phyloP scores from a whole-genome alignment of 2,329 filamentous ascomycete species.

The Talaromyces funiculosus region DNA sequence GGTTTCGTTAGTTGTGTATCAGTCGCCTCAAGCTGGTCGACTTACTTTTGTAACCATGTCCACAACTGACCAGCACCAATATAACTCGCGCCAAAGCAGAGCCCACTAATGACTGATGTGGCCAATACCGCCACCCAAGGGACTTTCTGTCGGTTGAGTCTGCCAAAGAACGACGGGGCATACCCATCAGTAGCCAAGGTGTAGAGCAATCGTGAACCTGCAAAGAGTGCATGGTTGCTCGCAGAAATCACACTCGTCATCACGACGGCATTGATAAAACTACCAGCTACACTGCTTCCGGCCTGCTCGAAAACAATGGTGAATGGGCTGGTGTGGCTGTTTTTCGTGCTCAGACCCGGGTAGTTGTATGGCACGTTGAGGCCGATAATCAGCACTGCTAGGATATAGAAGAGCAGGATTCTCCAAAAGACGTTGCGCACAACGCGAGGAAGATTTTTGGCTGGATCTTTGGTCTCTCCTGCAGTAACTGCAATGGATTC shows the following conservation, averaged over 20 bases:
- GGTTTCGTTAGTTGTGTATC: conserved; percentile 3
- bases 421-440: conserved; percentile 63
- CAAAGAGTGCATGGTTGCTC: conserved; percentile 56
- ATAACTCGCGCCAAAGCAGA: conserved; percentile 61
- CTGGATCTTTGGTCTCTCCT: conserved; percentile 59
- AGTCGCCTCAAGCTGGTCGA: neutral
- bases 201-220: conserved; percentile 54
- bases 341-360: conserved; percentile 39
- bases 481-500: conserved; percentile 63
- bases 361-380: conserved; percentile 56
- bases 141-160: conserved; percentile 46
- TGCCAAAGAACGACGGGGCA: conserved; percentile 52
- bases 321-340: conserved; percentile 48
- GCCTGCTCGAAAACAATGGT: conserved; percentile 58
- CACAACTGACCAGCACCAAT: conserved; percentile 61
- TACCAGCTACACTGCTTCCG: conserved; percentile 51
- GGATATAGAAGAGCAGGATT: conserved; percentile 52
- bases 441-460: conserved; percentile 56
- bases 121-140: conserved; percentile 52
- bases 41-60: conserved; percentile 61
- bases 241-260: conserved; percentile 55
- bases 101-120: conserved; percentile 50
- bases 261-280: conserved; percentile 58
- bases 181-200: conserved; percentile 50
- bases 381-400: conserved; percentile 51